phyloP scores from a whole-genome alignment of 495 filamentous ascomycete species.

The Clavariopsis aquatica region DNA sequence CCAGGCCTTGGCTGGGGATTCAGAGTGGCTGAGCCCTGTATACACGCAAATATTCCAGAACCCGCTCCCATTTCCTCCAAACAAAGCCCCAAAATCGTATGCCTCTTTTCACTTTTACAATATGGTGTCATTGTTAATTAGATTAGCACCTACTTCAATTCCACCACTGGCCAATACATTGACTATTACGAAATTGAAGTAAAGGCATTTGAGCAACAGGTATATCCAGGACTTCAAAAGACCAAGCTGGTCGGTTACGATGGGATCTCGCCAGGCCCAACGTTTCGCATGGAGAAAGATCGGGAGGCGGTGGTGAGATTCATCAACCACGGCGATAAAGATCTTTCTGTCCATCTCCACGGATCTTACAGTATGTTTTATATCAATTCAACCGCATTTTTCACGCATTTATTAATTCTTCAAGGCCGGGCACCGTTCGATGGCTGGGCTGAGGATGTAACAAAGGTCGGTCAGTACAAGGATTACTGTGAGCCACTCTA shows the following conservation, averaged over 20 bases:
- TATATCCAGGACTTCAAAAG: conserved; percentile 52
- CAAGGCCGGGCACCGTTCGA: conserved; percentile 47
- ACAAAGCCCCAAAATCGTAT: conserved; percentile 44
- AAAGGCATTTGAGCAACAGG: conserved; percentile 48
- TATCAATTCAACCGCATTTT: conserved; percentile 28
- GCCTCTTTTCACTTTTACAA: background rate
- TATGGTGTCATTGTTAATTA: conserved; percentile 7
- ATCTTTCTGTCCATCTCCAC: conserved; percentile 54
- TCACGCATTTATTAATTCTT: background rate
- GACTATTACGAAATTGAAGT: conserved; percentile 55
- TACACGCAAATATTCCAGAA: conserved; percentile 53
- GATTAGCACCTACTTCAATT: conserved; percentile 33
- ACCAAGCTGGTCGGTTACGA: conserved; percentile 56
- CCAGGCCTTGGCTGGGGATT: conserved; percentile 28
- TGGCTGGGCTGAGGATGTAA: conserved; percentile 60
- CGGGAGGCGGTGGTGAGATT: conserved; percentile 55
- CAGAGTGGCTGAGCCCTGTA: conserved; percentile 38
- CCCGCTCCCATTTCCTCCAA: conserved; percentile 53
- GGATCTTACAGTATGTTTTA: conserved; percentile 51
- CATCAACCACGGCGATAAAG: conserved; percentile 51
- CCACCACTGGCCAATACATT: conserved; percentile 40
- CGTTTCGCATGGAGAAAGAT: conserved; percentile 50
- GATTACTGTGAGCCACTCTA: conserved; percentile 50
- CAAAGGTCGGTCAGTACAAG: conserved; percentile 54
- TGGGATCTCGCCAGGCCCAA: conserved; percentile 57